Evolutionary conservation across 495 filamentous ascomycete genomes (phyloP).

Genomic region (Cudoniella acicularis): DNA sequence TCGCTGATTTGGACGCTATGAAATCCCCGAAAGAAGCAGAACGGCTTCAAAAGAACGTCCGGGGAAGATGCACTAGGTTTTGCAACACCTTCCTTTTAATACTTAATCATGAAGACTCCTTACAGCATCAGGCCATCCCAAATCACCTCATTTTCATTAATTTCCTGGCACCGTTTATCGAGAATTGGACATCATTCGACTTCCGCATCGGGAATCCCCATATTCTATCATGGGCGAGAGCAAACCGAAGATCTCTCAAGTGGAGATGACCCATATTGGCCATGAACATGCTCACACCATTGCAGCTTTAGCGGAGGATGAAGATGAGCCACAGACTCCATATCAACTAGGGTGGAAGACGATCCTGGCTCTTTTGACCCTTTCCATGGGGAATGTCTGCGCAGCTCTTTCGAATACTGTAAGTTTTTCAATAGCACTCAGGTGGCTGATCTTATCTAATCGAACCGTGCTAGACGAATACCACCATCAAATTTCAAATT

Average conservation of each 20-base stretch:
- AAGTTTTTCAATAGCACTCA: not conserved
- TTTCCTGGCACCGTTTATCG: no score
- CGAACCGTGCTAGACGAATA: conserved; percentile 4
- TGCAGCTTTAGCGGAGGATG: conserved; percentile 4
- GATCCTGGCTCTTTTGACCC: conserved; percentile 8
- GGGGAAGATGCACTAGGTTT: not conserved
- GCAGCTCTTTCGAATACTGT: conserved; percentile 17
- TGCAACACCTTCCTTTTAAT: not conserved
- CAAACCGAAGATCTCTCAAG: conserved; percentile 5
- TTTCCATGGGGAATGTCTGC: conserved; percentile 18
- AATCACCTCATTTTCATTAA: not conserved
- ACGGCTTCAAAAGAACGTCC: not conserved
- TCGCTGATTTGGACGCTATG: not conserved
- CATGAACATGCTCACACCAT: conserved; percentile 3
- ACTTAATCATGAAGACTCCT: not conserved
- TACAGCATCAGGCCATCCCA: not conserved
- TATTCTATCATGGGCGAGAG: not conserved
- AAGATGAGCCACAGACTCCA: conserved; percentile 15
- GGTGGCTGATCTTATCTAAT: not conserved
- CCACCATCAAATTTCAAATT: conserved; percentile 20
- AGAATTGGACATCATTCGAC: no score
- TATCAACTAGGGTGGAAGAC: conserved; percentile 14
- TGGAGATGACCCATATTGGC: not conserved
- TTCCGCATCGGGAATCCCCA: not conserved
- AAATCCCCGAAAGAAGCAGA: not conserved